A percentile compares a stretch with the other conserved stretches of the same genome.
phyloP scores from a whole-genome alignment of 768 basidiomycete species.

The Royoungia palumana region DNA sequence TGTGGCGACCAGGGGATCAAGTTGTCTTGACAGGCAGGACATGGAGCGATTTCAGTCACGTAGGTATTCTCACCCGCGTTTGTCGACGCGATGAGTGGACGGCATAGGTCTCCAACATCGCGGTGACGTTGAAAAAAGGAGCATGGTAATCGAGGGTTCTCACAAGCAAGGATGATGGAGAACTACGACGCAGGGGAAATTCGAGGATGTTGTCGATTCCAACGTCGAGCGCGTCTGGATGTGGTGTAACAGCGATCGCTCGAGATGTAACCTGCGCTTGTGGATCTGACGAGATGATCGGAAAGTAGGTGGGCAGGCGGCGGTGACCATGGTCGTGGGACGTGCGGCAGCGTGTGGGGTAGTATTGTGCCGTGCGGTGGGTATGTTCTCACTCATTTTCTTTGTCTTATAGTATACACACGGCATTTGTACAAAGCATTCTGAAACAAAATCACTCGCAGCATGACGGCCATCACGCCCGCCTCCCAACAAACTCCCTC shows the following conservation, averaged over 20 bases:
- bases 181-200: slow-evolving; percentile 47
- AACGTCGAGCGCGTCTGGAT: slow-evolving; percentile 57
- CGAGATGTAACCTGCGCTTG: slow-evolving; percentile 42
- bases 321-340: slow-evolving; percentile 49
- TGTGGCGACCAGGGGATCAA: too few species aligned
- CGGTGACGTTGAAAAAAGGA: too few species aligned
- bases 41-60: too few species aligned
- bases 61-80: too few species aligned
- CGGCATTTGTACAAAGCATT: too few species aligned
- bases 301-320: slow-evolving; percentile 57
- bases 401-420: too few species aligned
- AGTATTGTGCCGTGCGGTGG: slow-evolving; percentile 46
- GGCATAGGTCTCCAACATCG: too few species aligned
- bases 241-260: slow-evolving; percentile 51
- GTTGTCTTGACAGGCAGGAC: too few species aligned
- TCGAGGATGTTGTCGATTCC: slow-evolving; percentile 66
- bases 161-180: slow-evolving; percentile 1
- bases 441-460: too few species aligned
- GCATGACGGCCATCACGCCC: slow-evolving; percentile 39
- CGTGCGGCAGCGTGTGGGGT: slow-evolving; percentile 57
- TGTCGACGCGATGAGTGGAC: too few species aligned
- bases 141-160: too few species aligned
- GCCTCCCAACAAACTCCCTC: slow-evolving; percentile 80
- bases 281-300: slow-evolving; percentile 55
- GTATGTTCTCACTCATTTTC: slow-evolving; percentile 8